Evolutionary conservation across 139 green algal genomes (phyloP).

Genomic region (Chloropicon primus): DNA sequence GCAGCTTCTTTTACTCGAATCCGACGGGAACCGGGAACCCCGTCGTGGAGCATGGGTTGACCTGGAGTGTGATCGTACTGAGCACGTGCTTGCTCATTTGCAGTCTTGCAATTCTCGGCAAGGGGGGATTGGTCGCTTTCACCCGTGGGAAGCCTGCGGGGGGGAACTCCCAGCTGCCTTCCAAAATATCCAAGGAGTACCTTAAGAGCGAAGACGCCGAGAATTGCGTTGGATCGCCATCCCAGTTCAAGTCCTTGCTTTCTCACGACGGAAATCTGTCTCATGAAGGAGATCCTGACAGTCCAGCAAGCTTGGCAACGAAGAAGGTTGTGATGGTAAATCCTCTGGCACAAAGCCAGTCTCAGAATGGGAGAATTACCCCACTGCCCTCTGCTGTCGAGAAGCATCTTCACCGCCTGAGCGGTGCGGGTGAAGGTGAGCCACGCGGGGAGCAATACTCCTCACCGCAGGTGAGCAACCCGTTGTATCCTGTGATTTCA

Average conservation of each 20-base stretch:
- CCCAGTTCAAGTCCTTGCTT: not conserved
- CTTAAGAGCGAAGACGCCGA: not conserved
- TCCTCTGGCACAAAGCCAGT: too few species aligned
- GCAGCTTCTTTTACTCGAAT: not conserved
- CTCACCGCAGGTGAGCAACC: too few species aligned
- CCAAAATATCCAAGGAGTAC: not conserved
- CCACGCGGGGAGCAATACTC: too few species aligned
- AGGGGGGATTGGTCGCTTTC: not conserved
- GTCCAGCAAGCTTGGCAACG: too few species aligned
- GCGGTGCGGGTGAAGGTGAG: too few species aligned
- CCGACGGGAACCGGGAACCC: not conserved
- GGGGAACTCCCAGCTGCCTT: not conserved
- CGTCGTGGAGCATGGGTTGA: not conserved
- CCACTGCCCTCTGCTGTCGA: too few species aligned
- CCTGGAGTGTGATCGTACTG: not conserved
- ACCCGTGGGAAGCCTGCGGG: not conserved
- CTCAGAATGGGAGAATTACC: too few species aligned
- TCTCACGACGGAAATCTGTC: not conserved
- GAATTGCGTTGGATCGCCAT: not conserved
- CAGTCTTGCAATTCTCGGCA: not conserved
- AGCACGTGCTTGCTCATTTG: not conserved
- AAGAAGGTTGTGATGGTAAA: too few species aligned
- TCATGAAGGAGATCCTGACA: too few species aligned
- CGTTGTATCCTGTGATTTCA: too few species aligned
- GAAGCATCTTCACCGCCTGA: too few species aligned